Conservation (phyloP, 2,329 filamentous ascomycete genomes). For the Stachybotrys chartarum region DNA sequence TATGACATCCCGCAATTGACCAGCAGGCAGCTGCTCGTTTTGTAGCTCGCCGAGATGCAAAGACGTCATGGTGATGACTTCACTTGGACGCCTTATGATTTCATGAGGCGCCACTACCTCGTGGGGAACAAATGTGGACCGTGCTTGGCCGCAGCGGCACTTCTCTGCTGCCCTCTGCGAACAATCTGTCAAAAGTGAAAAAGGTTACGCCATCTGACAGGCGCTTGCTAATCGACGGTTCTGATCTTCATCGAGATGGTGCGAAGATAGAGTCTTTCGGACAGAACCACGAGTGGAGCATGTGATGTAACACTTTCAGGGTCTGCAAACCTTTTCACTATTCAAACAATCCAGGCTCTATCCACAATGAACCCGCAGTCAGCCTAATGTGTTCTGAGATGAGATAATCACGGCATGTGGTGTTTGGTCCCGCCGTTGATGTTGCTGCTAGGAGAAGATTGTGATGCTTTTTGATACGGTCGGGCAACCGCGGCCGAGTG, state of each 20-base stretch:
- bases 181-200: background rate
- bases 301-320: background rate
- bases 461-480: background rate
- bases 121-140: slow-evolving; percentile 9
- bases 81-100: slow-evolving; percentile 13
- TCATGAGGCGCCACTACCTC: slow-evolving; percentile 10
- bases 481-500: background rate
- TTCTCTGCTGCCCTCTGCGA: background rate
- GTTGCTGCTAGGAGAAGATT: too few relatives aligned
- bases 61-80: slow-evolving; percentile 18
- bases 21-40: background rate
- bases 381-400: too few relatives aligned
- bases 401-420: too few relatives aligned
- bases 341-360: background rate
- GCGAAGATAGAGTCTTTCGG: background rate
- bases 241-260: slow-evolving; percentile 3
- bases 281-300: background rate
- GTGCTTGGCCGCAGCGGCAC: background rate
- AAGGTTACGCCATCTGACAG: too few relatives aligned
- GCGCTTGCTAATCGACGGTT: background rate
- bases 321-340: background rate
- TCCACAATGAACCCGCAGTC: background rate
- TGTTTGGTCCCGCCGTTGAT: too few relatives aligned
- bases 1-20: background rate
- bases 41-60: slow-evolving; percentile 2